phyloP scores from a whole-genome alignment of 176 grass and related monocot species.

The Aegilops bicornis region DNA sequence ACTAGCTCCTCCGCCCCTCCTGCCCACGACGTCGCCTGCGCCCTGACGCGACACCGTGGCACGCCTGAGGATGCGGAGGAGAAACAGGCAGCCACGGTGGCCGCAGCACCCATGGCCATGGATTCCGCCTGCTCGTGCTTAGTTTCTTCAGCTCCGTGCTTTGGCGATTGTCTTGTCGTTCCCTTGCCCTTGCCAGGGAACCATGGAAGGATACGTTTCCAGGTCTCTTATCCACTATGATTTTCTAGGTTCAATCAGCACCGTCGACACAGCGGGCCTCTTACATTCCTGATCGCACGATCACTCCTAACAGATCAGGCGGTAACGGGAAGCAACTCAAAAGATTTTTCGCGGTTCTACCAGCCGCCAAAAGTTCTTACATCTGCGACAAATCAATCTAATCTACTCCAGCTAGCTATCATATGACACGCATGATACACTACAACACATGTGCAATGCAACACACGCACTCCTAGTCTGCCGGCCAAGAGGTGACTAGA shows the following conservation, averaged over 20 bases:
- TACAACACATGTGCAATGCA: background rate
- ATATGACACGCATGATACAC: background rate
- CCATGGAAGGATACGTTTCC: background rate
- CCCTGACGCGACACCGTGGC: constrained; percentile 20
- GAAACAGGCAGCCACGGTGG: background rate
- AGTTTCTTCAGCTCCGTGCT: background rate
- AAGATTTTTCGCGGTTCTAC: background rate
- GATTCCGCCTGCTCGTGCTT: background rate
- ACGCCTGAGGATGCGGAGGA: background rate
- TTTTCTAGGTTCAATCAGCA: constrained; percentile 18
- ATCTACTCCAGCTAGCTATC: background rate
- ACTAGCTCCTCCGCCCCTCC: constrained; percentile 49
- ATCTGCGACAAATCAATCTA: background rate
- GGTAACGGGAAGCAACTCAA: background rate
- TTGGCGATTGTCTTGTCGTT: background rate
- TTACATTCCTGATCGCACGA: background rate
- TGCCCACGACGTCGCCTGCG: constrained; percentile 41
- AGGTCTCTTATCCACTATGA: constrained; percentile 24
- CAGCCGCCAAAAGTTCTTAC: background rate
- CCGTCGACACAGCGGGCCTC: background rate
- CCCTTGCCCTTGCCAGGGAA: background rate
- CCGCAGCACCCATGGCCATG: constrained; percentile 40
- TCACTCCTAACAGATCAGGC: constrained; percentile 16
- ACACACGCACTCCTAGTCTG: constrained; percentile 1
- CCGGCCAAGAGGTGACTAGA: constrained; percentile 23